Conservation (phyloP, 768 basidiomycete species). For the Mycena floridula region DNA sequence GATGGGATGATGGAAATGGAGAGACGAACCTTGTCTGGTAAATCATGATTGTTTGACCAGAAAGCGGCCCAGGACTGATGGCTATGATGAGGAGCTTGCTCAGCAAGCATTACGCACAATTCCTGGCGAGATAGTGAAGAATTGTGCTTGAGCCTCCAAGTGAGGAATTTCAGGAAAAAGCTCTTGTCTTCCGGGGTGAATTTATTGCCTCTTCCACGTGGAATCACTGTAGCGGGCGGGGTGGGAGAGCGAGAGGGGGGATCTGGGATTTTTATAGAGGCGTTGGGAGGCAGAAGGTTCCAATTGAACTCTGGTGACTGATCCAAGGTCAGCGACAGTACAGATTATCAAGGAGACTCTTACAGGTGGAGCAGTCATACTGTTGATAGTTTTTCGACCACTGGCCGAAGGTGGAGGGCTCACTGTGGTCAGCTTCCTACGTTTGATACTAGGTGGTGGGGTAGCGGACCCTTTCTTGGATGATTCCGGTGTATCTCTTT, state of each 20-base stretch:
- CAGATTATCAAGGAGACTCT: no score
- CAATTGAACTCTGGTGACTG: conserved; percentile 39
- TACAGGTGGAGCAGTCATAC: conserved; percentile 49
- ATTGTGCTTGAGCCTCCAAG: conserved; percentile 54
- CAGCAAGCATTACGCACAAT: conserved; percentile 46
- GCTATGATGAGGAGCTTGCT: conserved; percentile 68
- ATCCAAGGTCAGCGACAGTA: no score
- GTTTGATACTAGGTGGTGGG: conserved; percentile 16
- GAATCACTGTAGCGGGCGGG: conserved; percentile 49
- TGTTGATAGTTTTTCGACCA: conserved; percentile 52
- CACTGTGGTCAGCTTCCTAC: no score
- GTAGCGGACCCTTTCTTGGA: conserved; percentile 29
- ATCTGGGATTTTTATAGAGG: conserved; percentile 50
- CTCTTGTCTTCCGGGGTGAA: conserved; percentile 63
- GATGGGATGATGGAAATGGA: not conserved
- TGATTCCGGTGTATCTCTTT: conserved; percentile 33
- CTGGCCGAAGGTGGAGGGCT: conserved; percentile 11
- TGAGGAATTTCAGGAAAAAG: conserved; percentile 61
- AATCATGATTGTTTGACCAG: conserved; percentile 59
- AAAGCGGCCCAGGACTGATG: conserved; percentile 60
- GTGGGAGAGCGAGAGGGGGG: conserved; percentile 67
- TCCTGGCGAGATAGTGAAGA: conserved; percentile 46
- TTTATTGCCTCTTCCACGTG: conserved; percentile 44
- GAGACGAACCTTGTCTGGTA: conserved; percentile 47
- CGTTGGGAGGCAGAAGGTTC: conserved; percentile 54